Evolutionary conservation across 2,329 filamentous ascomycete species (phyloP), one percentile per base, ranked within the genome.

Genomic region (Pseudocercospora crystallina): DNA sequence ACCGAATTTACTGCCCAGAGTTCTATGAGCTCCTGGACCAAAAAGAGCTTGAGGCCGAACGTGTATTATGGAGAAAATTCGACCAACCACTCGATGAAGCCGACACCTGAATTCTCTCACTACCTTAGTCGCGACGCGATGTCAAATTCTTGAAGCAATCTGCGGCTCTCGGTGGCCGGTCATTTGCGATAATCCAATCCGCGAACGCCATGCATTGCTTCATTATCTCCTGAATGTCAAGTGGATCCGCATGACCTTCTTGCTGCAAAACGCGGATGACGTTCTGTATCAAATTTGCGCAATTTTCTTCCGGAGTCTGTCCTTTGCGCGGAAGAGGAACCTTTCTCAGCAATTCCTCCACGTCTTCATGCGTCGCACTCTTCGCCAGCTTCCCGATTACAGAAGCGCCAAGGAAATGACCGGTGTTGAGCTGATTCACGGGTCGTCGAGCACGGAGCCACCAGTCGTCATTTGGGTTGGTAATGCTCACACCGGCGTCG

Each of bases 1-100:
- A 47, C 32, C 17, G 42, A 11, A 15, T 37, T 14, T 20, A 14
- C 7, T 15, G 41, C 10, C 49, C 50, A 12, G 44, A 53, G 17
- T 47, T 56, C 40, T 49, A 53, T 35, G 45, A 56, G 29, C 42
- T 56, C 49, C 36, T 53, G 10, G 13, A 37, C 10, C 31, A 56
- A 31, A 15, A 30, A 13, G 53, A 56, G 32, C 30, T 53, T n/a
- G 30, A n/a, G n/a, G 50, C 50, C 13, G 53, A 56, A 37, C 49
- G 47, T 13, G 29, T 17, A 10, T 40, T 56, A 14, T 53, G 53
- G 53, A 10, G 32, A 10, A 9, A 9, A 3, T 37, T 47, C 31
- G 47, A 49, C 14, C 44, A 49, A 30, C 40, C 49, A 11, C 43
- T 55, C 11, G 40, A 55, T 11, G 17, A 44, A 17, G 36, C 36